These are phyloP conservation scores for Xanthoparmelia taractica DNA, from an alignment of 495 filamentous ascomycete genomes.

Conservation along the genomic window DNA sequence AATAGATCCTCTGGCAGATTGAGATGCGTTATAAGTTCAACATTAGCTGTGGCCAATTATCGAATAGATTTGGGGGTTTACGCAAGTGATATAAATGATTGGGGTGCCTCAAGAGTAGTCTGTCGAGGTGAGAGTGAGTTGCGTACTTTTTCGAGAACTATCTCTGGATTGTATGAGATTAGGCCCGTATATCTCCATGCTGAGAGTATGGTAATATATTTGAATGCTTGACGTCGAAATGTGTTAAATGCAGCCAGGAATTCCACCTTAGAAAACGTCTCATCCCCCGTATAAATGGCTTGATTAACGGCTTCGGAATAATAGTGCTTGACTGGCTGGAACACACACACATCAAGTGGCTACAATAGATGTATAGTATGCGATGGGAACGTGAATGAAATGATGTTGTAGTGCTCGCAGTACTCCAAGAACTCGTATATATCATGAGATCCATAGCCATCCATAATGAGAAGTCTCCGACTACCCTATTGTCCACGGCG, in stretches of 20 bases:
- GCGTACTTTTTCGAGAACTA: too few relatives aligned
- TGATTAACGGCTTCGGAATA: too few relatives aligned
- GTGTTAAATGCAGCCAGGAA: neutral
- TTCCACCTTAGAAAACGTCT: neutral
- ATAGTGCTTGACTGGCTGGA: too few relatives aligned
- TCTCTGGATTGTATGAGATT: neutral
- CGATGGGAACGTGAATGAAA: too few relatives aligned
- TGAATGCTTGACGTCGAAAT: neutral
- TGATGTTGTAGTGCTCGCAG: too few relatives aligned
- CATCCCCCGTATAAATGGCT: too few relatives aligned
- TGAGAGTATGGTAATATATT: neutral
- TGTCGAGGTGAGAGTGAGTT: neutral
- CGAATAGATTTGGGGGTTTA: conserved; percentile 1
- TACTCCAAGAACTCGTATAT: too few relatives aligned
- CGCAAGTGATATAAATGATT: neutral
- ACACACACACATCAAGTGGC: too few relatives aligned
- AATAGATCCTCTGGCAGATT: too few relatives aligned
- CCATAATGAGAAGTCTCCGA: neutral
- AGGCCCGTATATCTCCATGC: conserved; percentile 7
- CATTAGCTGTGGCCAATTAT: neutral
- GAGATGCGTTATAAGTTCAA: neutral
- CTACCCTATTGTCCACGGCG: neutral
- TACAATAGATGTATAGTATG: too few relatives aligned
- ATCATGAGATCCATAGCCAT: neutral
- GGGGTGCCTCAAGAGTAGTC: neutral